phyloP scores from a whole-genome alignment of 2,329 filamentous ascomycete genomes.

The Fusarium nygamai region DNA sequence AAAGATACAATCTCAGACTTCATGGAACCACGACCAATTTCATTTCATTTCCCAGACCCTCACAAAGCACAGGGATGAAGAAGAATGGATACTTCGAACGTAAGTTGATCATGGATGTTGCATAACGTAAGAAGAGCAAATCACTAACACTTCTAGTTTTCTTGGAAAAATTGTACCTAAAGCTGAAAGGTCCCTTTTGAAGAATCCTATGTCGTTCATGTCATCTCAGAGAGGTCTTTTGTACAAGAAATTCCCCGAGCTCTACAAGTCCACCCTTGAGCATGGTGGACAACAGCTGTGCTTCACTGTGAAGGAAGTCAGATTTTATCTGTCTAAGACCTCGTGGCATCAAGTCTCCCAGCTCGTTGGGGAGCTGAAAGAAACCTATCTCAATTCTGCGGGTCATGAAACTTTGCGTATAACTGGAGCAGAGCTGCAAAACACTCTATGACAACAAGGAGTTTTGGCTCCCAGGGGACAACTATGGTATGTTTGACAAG shows the following conservation, averaged over 20 bases:
- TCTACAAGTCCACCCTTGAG: neutral
- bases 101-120: neutral
- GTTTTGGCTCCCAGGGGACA: neutral
- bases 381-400: neutral
- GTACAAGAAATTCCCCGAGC: neutral
- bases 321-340: neutral
- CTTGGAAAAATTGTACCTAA: neutral
- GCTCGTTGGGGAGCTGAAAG: neutral
- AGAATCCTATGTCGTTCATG: neutral
- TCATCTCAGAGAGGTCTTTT: neutral
- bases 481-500: neutral
- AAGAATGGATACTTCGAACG: slow-evolving; percentile 3
- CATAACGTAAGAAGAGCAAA: neutral
- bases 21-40: neutral
- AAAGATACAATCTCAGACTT: neutral
- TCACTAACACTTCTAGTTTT: neutral
- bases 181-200: neutral
- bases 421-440: slow-evolving; percentile 5
- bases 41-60: neutral
- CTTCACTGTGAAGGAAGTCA: neutral
- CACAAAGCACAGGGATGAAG: neutral
- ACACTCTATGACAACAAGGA: neutral
- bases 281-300: neutral
- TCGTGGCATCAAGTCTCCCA: neutral
- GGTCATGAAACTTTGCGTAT: neutral